Base-by-base conservation (phyloP, 768 basidiomycete species). In the Xanthoconium purpureum region DNA sequence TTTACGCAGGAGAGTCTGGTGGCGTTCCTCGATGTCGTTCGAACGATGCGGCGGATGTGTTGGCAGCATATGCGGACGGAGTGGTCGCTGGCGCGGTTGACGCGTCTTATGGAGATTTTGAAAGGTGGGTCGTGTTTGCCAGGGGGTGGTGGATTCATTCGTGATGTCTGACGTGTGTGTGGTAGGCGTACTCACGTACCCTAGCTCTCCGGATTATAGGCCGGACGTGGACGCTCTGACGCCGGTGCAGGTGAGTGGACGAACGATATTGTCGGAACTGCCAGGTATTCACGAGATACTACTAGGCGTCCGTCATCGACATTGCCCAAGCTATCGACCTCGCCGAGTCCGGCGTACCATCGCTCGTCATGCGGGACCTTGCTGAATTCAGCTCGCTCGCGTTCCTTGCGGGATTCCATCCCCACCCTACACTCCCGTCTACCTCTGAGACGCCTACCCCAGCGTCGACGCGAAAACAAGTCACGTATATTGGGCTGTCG, bases 401-500 rank as follows among this genome's bases (percentile, higher is more conserved):
- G 0, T 98, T 94, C 75, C 74, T 91, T 2, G 88, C 88, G 3
- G 84, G 87, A 0, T 90, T 91, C 63, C 83, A 90, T 60, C 74
- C 81, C 0, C 79, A 77, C 30, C 52, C 61, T 3, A 36, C 33
- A 0, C 52, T 50, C 4, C 30, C n/a, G 15, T 30, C 57, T 32
- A 48, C n/a, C 13, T 55, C 61, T 4, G 59, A 33, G 18, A 61
- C 61, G 24, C 54, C 58, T 6, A 52, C 33, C 30, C 36, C 57
- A 6, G 36, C 60, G 2, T 48, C 65, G 2, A 74, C 77, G 7
- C 81, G 77, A 45, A 88, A 84, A 63, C 82, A 88, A 6, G 78
- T 97, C 47, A 94, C 93, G 1, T 98, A 94, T 67, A 88, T 98
- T 49, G 95, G 85, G 3, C 71, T 98, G n/a, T 79, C 87, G 2